Evolutionary conservation across 2,329 filamentous ascomycete genomes (phyloP), one percentile per base, ranked within the genome.

Genomic region (Orbilia quercus): DNA sequence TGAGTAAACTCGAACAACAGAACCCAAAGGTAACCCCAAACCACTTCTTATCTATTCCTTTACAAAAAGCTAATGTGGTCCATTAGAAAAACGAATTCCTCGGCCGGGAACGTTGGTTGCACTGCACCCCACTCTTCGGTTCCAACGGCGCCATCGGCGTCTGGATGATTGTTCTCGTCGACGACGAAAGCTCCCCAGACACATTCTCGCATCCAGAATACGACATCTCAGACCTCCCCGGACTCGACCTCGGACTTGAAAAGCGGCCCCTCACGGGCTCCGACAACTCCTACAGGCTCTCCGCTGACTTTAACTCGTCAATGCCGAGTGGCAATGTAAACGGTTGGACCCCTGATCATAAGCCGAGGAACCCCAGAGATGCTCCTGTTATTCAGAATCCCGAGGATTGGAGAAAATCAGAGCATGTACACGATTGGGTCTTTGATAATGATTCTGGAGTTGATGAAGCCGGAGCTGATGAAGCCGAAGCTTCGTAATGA

Each of bases 81-180:
- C 18, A 6, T n/a, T 16, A 70, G 65, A 70, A 84, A 86, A 57
- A 11, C 14, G 57, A 65, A 34, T 42, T 58, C n/a, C 45, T 54
- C 16, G 90, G 89, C 0, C 84, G 89, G 16, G 84, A 85, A 53
- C 84, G 89, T 45, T 92, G 90, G 90, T 89, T 92, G 42, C 90
- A 92, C 79, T 90, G 89, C 78, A 92, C 90, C 20, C 90, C 90
- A 1, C 81, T 92, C 2, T 80, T 90, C 2, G 89, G 89, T 1
- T 84, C 84, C 44, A 88, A 88, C 75, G 88, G 88, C 1, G 82
- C 85, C 2, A 86, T 92, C 0, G 90, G 90, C 14, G 89, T 91
- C 0, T 92, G 90, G 90, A 90, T 92, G 88, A 84, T 92, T 4
- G 84, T 92, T 0, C 83, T 92, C 12, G 86, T 91, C 2, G 89